Evolutionary conservation across 306 rosid species (phyloP).

Genomic region (Chamaecrista fasciculata): DNA sequence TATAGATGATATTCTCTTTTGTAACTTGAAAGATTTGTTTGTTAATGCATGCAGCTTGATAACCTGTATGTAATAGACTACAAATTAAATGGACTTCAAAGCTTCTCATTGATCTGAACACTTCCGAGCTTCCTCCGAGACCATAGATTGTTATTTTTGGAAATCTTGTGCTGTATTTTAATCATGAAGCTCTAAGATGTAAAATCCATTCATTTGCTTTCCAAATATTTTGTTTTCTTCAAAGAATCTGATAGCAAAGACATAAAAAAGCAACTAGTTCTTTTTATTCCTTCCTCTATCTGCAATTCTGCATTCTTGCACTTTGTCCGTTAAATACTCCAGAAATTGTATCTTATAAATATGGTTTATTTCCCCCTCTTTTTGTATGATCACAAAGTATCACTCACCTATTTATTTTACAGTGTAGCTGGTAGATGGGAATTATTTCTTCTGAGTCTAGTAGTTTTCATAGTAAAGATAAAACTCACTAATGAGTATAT

Average conservation of each 20-base stretch:
- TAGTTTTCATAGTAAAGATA: no score
- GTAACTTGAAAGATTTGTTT: conserved; percentile 12
- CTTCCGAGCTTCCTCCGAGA: not conserved
- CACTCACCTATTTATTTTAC: no score
- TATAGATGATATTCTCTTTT: conserved; percentile 24
- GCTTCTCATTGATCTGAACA: not conserved
- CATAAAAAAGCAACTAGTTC: no score
- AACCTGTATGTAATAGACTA: not conserved
- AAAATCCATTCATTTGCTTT: no score
- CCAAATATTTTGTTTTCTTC: no score
- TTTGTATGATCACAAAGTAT: no score
- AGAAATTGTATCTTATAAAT: not conserved
- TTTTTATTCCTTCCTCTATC: not conserved
- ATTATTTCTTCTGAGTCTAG: no score
- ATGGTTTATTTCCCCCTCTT: not conserved
- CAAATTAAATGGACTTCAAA: no score
- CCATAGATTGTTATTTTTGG: not conserved
- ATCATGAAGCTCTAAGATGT: no score
- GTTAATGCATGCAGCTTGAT: conserved; percentile 7
- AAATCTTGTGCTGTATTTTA: not conserved
- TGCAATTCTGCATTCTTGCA: conserved; percentile 3
- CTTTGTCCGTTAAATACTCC: not conserved
- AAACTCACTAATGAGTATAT: no score
- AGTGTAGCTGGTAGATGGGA: no score
- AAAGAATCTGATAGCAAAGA: no score